Evolutionary conservation across 148 eudicot species (phyloP).

Genomic region (Cornus controversa): DNA sequence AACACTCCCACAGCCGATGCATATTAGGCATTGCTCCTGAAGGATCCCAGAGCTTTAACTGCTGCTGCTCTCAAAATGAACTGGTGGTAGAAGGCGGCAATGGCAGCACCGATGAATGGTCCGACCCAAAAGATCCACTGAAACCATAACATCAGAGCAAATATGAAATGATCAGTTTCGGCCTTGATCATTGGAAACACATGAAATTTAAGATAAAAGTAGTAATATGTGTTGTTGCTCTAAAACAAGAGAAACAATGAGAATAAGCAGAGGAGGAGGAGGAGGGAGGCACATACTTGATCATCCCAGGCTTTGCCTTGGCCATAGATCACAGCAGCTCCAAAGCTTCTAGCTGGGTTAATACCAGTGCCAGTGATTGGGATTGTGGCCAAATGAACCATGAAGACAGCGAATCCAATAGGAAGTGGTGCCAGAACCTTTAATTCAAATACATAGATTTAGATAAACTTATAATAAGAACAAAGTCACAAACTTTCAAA

Average conservation of each 20-base stretch:
- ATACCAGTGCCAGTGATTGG: conserved; percentile 42
- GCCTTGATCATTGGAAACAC: too few relatives aligned
- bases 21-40: conserved; percentile 26
- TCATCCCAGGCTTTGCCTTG: conserved; percentile 36
- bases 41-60: conserved; percentile 42
- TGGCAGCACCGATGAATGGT: conserved; percentile 52
- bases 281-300: conserved; percentile 25
- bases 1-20: too few relatives aligned
- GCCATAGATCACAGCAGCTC: conserved; percentile 43
- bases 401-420: conserved; percentile 34
- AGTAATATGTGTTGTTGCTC: too few relatives aligned
- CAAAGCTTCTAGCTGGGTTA: conserved; percentile 35
- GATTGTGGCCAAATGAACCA: conserved; percentile 42
- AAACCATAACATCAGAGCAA: neutral
- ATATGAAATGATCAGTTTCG: too few relatives aligned
- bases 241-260: neutral
- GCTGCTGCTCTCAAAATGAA: conserved; percentile 36
- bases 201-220: too few relatives aligned
- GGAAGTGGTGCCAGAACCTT: conserved; percentile 49
- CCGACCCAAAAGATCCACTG: conserved; percentile 64
- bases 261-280: too few relatives aligned
- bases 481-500: too few relatives aligned
- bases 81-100: conserved; percentile 55
- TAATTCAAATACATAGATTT: too few relatives aligned
- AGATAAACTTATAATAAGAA: too few relatives aligned